Base-by-base conservation (phyloP, 805 yeast genomes). In the Candida ulmi region DNA sequence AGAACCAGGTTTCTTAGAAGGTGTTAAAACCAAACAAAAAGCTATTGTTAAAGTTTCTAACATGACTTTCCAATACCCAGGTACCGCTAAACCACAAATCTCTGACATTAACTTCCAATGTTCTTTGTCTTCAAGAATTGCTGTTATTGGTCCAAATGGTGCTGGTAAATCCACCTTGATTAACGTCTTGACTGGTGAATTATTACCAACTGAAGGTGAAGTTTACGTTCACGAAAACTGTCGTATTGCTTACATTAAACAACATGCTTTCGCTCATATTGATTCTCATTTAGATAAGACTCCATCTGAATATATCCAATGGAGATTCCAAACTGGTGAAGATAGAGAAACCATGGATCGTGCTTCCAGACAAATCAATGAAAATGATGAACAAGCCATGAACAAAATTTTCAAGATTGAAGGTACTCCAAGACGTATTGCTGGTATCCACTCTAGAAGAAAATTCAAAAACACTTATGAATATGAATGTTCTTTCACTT, bases 281-380 rank as follows among this genome's bases (percentile, higher is more conserved):
- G 99, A 95, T 74, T 80, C 85, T 68, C 99, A 93, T 70, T 80
- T 91, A 71, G 99, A 93, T 82, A 87, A 85, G 82, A 93, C 99
- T 65, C 99, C 99, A 67, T 88, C 97, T 63, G 99, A 93, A 80
- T 93, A 93, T 79, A 93, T 93, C 62, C 99, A 93, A 79, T 93
- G 99, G 99, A 93, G 99, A 84, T 93, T 91, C 97, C 99, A 93
- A 80, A 93, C 99, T 68, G 99, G 99, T 90, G 99, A 93, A 80
- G 99, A 93, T 75, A 88, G 99, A 79, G 99, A 93, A 80, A 93
- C 99, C 74, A 93, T 93, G 99, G 99, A 93, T 80, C 87, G 98
- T 79, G 99, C 98, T 69, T 88, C 95, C 72, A 88, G 99, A 80
- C 91, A 83, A 71, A 88, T 93, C 70, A 88, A 85, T 67, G 99